Evolutionary conservation across 179 eudicot species (phyloP), one percentile per base, ranked within the genome.

Genomic region (Drosera spatulata): DNA sequence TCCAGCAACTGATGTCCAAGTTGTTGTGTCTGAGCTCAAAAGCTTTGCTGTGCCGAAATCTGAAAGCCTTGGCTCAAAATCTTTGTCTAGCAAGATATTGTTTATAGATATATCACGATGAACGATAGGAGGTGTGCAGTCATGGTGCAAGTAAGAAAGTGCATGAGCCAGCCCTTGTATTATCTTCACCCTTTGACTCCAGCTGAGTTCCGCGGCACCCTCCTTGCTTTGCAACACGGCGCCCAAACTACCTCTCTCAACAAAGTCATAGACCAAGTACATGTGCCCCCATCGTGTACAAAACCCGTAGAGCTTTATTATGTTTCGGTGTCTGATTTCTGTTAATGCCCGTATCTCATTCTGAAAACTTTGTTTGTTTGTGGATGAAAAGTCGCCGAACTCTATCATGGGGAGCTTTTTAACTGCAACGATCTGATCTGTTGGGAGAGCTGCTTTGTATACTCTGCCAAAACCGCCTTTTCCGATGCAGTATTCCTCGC

Each of bases 31-130:
- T 2, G 82, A 56, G 53, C 69, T 76, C 64, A 88, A 68, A 50
- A 83, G 60, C 68, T 71, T 83, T 3, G 96, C 88, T 5, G 94
- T 88, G 54, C 96, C 96, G 59, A 88, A 88, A 71, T 88, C 96
- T 9, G 96, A 75, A 39, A 87, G 80, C 37, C 79, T 75, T 10
- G 96, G 80, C 79, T 80, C 93, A 55, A 76, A 73, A 14, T 72
- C 85, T 22, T 67, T 6, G 57, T 77, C 91, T 10, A 87, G 76
- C 69, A 87, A 66, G 56, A 87, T 66, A 59, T 87, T 87, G 65
- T 79, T 80, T 14, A 68, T 55, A n/a, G 95, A 72, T 38, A 82
- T 71, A 63, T 87, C 93, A 12, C 91, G 81, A 59, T 85, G 95
- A 60, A 85, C 80, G 15, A 85, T 80, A 12, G 85, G 83, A 40